Percentiles rank a stretch among this genome's conserved stretches.
These are phyloP conservation scores for Fusarium sp. DNA, from an alignment of 2,329 filamentous ascomycete species.

Conservation along the genomic window DNA sequence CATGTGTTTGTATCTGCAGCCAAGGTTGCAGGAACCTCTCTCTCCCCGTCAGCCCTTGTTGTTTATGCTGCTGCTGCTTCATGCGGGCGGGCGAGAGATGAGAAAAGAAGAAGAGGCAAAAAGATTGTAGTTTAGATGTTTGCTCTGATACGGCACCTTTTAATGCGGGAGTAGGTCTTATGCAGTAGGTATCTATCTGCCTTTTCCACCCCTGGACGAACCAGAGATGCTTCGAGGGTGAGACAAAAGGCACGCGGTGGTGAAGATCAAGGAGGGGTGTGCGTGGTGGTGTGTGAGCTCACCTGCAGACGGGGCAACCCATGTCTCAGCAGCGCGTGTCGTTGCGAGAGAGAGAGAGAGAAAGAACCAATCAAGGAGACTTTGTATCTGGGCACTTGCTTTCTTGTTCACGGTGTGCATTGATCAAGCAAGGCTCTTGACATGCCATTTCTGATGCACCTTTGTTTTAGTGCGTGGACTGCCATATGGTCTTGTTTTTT, in stretches of 20 bases:
- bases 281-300: background rate
- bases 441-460: constrained; percentile 2
- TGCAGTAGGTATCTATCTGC: background rate
- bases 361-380: background rate
- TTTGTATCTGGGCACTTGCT: background rate
- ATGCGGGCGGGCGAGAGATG: background rate
- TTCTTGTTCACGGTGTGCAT: background rate
- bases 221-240: background rate
- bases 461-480: constrained; percentile 1
- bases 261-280: constrained; percentile 1
- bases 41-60: background rate
- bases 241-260: constrained; percentile 5
- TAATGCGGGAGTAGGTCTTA: background rate
- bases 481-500: background rate
- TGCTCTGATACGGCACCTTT: background rate
- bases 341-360: background rate
- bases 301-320: background rate
- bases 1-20: background rate
- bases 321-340: constrained; percentile 14
- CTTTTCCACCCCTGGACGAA: background rate
- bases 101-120: background rate
- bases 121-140: background rate
- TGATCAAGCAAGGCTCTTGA: background rate
- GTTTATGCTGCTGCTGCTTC: background rate
- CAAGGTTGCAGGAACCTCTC: background rate